Evolutionary conservation across 305 asterid genomes (phyloP).

Genomic region (Coffea humblotiana): DNA sequence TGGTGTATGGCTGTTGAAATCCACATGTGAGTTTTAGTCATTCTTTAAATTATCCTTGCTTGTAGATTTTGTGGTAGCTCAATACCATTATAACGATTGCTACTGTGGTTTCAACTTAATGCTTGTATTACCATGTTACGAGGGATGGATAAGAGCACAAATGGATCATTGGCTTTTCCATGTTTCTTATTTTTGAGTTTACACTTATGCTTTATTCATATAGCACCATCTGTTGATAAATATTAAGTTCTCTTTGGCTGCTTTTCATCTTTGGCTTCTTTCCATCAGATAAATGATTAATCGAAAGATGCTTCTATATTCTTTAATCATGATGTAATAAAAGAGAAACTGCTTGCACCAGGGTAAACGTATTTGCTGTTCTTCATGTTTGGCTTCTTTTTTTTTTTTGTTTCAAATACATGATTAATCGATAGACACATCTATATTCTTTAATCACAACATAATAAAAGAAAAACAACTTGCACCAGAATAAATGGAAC

Average conservation of each 20-base stretch:
- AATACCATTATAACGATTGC: not conserved
- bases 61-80: not conserved
- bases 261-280: not conserved
- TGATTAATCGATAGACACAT: not conserved
- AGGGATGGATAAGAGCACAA: not conserved
- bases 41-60: not conserved
- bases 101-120: not conserved
- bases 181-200: not conserved
- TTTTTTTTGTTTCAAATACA: too few relatives aligned
- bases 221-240: not conserved
- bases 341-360: too few relatives aligned
- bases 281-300: too few relatives aligned
- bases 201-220: not conserved
- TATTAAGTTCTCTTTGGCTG: not conserved
- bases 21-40: not conserved
- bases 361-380: too few relatives aligned
- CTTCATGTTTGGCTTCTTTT: not conserved
- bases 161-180: not conserved
- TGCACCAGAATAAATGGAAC: too few relatives aligned
- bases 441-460: not conserved
- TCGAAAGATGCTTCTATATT: not conserved
- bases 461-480: too few relatives aligned
- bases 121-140: too few relatives aligned
- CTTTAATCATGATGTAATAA: not conserved
- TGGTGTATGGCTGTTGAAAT: not conserved